Base-by-base conservation (phyloP, 805 yeast species). In the Helenozyma rhizophorensis region DNA sequence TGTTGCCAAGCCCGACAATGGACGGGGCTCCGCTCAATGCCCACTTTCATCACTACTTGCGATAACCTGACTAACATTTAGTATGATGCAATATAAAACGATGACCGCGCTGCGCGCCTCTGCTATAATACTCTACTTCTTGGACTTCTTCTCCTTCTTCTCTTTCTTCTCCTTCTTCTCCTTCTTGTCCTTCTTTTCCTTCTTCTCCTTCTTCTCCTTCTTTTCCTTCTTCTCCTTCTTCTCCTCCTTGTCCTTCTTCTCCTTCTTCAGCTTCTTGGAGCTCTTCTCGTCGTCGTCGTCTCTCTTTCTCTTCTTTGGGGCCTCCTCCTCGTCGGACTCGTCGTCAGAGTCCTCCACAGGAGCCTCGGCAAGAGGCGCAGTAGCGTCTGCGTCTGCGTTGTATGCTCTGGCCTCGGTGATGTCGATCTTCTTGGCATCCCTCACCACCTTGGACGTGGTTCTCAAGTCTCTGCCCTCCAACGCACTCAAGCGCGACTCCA, bases 401-500 rank as follows among this genome's bases (percentile, higher is more conserved):
- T 93, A 93, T 37, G 90, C 84, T 61, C 82, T 74, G 32, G 90
- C 80, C 58, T 86, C 90, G 34, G 86, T 66, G 49, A 90, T 74
- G 42, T 84, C 95, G 47, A 88, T 80, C 77, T 89, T 90, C 60
- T 83, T 80, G 58, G 80, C 83, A 52, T 84, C 85, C 61, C 82
- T 84, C 40, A 77, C 79, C 47, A 86, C 79, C 69, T 81, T 80
- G 35, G 94, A 78, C 28, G 95, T 80, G 25, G 96, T 82, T 71
- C 96, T 82, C 58, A 89, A 67, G 62, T 93, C 97, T 66, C 96
- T 86, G 49, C 98, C 98, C 69, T 93, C 98, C 49, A 93, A 73
- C 40, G 89, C 85, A 60, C 96, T 85, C 52, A 93, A 78, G 71
- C 98, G 83, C 39, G 86, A 75, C 69, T 93, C 98, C 52, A 93